phyloP scores from a whole-genome alignment of 768 basidiomycete species.

The Rhizopogon roseolus region DNA sequence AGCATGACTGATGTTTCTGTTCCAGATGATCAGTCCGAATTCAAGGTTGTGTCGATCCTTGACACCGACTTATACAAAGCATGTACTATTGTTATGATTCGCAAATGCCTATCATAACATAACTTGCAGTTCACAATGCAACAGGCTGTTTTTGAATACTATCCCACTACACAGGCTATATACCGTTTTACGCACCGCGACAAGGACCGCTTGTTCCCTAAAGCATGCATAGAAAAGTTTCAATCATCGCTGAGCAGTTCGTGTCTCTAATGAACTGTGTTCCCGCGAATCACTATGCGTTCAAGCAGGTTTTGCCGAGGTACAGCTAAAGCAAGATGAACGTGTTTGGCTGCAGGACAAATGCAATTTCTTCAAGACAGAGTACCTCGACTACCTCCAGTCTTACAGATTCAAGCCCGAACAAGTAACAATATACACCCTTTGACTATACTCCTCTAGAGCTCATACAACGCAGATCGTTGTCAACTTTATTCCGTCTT shows the following conservation, averaged over 20 bases:
- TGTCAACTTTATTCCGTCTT: constrained; percentile 57
- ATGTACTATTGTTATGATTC: background rate
- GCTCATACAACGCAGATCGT: constrained; percentile 41
- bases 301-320: constrained; percentile 57
- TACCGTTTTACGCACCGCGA: constrained; percentile 84
- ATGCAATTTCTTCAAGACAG: constrained; percentile 69
- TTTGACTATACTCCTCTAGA: background rate
- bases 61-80: constrained; percentile 97
- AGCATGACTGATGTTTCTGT: background rate
- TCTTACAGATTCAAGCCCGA: constrained; percentile 68
- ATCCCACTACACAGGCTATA: constrained; percentile 62
- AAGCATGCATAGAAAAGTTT: constrained; percentile 19
- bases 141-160: constrained; percentile 78
- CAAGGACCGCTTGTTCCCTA: constrained; percentile 57
- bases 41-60: constrained; percentile 50
- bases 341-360: constrained; percentile 55
- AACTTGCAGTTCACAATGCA: constrained; percentile 84
- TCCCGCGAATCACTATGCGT: constrained; percentile 34
- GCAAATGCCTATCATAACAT: background rate
- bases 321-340: constrained; percentile 60
- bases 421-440: constrained; percentile 4
- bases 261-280: constrained; percentile 28
- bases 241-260: constrained; percentile 53
- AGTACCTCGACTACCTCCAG: constrained; percentile 76
- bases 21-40: constrained; percentile 10